Evolutionary conservation across 768 basidiomycete genomes (phyloP), one percentile per base, ranked within the genome.

Genomic region (Termitomyces sp.): DNA sequence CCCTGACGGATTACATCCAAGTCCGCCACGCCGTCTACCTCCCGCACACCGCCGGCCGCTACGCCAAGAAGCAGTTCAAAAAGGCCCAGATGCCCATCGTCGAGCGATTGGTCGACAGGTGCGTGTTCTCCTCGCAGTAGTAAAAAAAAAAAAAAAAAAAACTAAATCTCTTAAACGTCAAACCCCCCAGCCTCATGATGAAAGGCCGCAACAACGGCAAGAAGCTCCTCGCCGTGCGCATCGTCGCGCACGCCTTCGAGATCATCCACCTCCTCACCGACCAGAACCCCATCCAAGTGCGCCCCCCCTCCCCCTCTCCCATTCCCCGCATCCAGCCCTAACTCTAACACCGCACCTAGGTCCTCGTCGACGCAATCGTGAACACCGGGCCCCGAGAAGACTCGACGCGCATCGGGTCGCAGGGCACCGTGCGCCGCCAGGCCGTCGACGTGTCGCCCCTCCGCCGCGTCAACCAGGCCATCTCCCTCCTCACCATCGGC

Each of bases 21-120:
- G 89, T 96, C 76, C 92, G 92, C 72, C 92, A 97, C 73, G 88
- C 94, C 52, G 96, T 98, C 72, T 98, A 94, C 79, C 77, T 97
- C 57, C 96, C 96, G 60, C 96, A 99, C 84, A 99, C 97, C 60
- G 95, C 96, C 63, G 97, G 97, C 65, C 93, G 97, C 76, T 98
- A 98, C 75, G 93, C 95, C 70, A 95, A 95, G 83, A 98, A 98
- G 82, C 95, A 98, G 77, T 99, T 98, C 88, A 98, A 95, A 84
- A 99, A 99, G 87, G 94, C 94, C 5, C 93, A 97, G 75, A 99
- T 99, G 97, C 97, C 97, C 71, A 96, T 99, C 73, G 97, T 98
- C 68, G 97, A 99, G 79, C 92, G 97, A 72, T 82, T 99, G 71
- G 97, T 98, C 65, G 95, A 98, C 83, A 88, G 88, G 94, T 92